These are phyloP conservation scores for Boletus patriciae DNA, from an alignment of 768 basidiomycete genomes.

Conservation along the genomic window DNA sequence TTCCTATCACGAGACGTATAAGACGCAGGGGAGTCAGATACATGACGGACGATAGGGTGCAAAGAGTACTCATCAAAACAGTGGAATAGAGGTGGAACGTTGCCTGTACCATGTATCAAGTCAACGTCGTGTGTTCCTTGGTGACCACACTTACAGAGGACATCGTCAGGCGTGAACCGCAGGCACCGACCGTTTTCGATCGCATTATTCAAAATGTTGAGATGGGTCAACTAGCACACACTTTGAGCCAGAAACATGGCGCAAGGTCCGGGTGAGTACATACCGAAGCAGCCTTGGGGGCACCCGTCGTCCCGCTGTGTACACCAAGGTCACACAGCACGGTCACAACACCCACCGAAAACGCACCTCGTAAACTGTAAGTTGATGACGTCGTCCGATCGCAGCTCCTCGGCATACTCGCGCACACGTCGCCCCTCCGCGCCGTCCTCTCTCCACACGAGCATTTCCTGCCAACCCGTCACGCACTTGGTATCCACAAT, in stretches of 20 bases:
- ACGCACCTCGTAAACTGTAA: slow-evolving; percentile 80
- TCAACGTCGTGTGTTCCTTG: neutral
- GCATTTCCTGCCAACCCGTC: slow-evolving; percentile 69
- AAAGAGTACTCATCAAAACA: slow-evolving; percentile 77
- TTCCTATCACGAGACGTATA: slow-evolving; percentile 77
- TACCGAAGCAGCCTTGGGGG: slow-evolving; percentile 83
- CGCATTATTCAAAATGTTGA: slow-evolving; percentile 76
- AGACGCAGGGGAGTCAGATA: slow-evolving; percentile 13
- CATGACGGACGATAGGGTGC: neutral
- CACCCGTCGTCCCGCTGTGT: slow-evolving; percentile 73
- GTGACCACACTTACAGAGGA: slow-evolving; percentile 54
- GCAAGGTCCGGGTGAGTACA: slow-evolving; percentile 14
- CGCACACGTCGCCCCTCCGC: slow-evolving; percentile 44
- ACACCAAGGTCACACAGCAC: neutral
- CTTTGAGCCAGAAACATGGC: neutral
- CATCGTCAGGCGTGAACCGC: slow-evolving; percentile 61
- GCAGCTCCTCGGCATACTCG: slow-evolving; percentile 40
- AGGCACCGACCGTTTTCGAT: slow-evolving; percentile 70
- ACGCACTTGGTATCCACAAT: slow-evolving; percentile 46
- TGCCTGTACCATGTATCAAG: slow-evolving; percentile 47
- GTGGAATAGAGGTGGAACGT: slow-evolving; percentile 82
- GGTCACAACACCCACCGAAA: neutral
- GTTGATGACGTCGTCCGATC: slow-evolving; percentile 73
- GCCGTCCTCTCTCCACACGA: slow-evolving; percentile 64
- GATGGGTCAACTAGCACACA: slow-evolving; percentile 62